Conservation (phyloP, 257 asterid species). For the Nicotiana tomentosiformis region DNA sequence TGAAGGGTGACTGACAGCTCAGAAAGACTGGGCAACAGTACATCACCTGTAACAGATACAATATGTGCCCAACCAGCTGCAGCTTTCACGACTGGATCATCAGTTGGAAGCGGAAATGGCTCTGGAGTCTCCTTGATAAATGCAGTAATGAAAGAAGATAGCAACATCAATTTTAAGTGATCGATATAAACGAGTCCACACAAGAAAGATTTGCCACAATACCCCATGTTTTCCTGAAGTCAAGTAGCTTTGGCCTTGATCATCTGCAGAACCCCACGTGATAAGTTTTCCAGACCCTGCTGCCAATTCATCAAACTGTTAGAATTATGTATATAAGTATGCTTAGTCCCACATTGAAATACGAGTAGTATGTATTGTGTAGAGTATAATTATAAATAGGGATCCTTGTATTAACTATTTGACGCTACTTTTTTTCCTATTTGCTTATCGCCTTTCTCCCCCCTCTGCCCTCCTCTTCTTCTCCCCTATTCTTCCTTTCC, state of each 20-base stretch:
- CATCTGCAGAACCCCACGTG: slow-evolving; percentile 88
- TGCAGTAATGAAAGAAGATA: slow-evolving; percentile 11
- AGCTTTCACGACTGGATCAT: slow-evolving; percentile 47
- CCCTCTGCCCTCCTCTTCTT: no score
- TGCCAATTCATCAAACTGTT: neutral
- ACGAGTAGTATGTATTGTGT: no score
- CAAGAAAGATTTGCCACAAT: slow-evolving; percentile 13
- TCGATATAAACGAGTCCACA: neutral
- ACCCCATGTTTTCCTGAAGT: slow-evolving; percentile 87
- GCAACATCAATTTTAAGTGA: slow-evolving; percentile 16
- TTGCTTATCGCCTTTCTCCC: no score
- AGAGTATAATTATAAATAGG: no score
- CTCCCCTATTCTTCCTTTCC: no score
- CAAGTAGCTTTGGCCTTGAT: slow-evolving; percentile 83
- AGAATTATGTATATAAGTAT: no score
- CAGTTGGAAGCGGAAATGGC: slow-evolving; percentile 50
- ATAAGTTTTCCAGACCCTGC: slow-evolving; percentile 52
- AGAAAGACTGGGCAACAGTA: neutral
- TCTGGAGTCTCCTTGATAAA: slow-evolving; percentile 56
- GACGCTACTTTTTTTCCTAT: no score
- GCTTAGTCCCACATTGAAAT: no score
- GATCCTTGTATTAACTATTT: no score
- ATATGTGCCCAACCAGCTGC: slow-evolving; percentile 88
- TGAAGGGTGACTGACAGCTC: neutral
- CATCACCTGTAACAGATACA: slow-evolving; percentile 58